Base-by-base conservation (phyloP, 2,329 filamentous ascomycete species). In the Paradendryphiella salina region DNA sequence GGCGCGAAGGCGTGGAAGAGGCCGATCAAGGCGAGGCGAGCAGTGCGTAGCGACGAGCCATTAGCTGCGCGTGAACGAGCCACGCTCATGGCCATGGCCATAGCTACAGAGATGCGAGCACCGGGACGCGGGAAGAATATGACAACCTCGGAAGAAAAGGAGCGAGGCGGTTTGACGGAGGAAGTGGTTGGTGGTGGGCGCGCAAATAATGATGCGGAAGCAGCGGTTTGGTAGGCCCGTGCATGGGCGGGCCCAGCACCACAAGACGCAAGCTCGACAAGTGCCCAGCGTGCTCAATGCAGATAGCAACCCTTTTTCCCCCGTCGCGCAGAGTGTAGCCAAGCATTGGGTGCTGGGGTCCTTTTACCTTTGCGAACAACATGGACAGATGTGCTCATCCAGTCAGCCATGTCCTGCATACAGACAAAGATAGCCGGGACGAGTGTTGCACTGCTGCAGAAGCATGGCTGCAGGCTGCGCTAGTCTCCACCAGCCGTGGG, bases 1-100 rank as follows among this genome's bases (percentile, higher is more conserved):
- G 71, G 68, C 50, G 64, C 59, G 44, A 66, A 65, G 53, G 61
- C 60, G 48, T 72, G 67, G 50, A 68, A 57, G 51, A 72, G 55
- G 50, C 54, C 60, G 56, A 70, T 52, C 40, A 66, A 53, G 42
- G 67, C 58, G 38, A 67, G 53, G 59, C 61, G 59, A 46, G 67
- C 36, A 49, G 35, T 26, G 13, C 62, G 69, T 41, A 61, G 52
- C 13, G 60, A 60, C 45, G 60, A 56, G 66, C 64, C 70, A 71
- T 71, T 68, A 66, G 59, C 46, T 26, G 56, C 29, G 45, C 59
- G 51, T 14, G 58, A 57, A 51, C 52, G 58, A 55, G 60, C 34
- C 40, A 63, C 49, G 63, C 65, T 66, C 53, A 70, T 66, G 59
- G 65, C 68, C 36, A 53, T 46, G 38, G 61, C 65, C 65, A 66